phyloP scores from a whole-genome alignment of 2,329 filamentous ascomycete genomes.

The Alternaria brassicicola region DNA sequence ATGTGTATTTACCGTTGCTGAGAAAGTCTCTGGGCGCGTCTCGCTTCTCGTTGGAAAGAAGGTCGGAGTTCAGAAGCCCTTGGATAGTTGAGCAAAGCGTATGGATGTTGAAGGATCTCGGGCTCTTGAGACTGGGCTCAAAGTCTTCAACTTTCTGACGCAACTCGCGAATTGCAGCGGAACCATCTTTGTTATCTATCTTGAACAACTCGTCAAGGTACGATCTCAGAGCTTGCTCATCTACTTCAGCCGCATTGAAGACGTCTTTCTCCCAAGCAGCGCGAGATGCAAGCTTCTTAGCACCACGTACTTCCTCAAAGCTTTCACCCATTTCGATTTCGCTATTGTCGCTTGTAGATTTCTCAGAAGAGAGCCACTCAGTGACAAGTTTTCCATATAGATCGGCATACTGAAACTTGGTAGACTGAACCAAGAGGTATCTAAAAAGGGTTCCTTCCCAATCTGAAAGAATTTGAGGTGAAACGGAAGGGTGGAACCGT shows the following conservation, averaged over 20 bases:
- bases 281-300: conserved; percentile 38
- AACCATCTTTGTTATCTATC: conserved; percentile 22
- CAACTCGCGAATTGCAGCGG: conserved; percentile 24
- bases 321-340: conserved; percentile 36
- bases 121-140: conserved; percentile 24
- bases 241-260: conserved; percentile 36
- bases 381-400: conserved; percentile 46
- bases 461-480: conserved; percentile 36
- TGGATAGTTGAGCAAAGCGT: conserved; percentile 52
- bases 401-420: conserved; percentile 44
- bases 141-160: conserved; percentile 28
- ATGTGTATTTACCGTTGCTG: conserved; percentile 20
- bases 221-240: conserved; percentile 24
- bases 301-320: conserved; percentile 41
- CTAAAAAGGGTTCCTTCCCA: conserved; percentile 41
- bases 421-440: conserved; percentile 45
- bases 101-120: conserved; percentile 39
- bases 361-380: conserved; percentile 45
- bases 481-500: conserved; percentile 46
- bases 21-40: conserved; percentile 43
- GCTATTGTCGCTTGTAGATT: conserved; percentile 19
- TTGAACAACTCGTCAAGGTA: conserved; percentile 37
- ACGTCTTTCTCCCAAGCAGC: conserved; percentile 41
- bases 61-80: conserved; percentile 53
- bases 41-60: conserved; percentile 52